phyloP scores from a whole-genome alignment of 192 early-diverging fungal genomes.

The Coemansia sp. region DNA sequence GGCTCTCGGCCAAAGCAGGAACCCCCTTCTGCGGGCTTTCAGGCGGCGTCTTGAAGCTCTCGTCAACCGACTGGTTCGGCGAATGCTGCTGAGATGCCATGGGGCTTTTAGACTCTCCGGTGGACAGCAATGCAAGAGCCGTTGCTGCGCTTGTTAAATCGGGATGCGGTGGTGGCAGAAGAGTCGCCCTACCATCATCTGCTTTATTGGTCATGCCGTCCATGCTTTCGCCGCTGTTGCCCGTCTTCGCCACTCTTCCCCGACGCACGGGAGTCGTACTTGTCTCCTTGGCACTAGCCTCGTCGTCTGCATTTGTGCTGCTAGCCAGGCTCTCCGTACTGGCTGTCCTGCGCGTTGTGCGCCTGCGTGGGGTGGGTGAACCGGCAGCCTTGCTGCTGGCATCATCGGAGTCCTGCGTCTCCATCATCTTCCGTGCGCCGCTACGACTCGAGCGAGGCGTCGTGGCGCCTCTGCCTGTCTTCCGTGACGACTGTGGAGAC shows the following conservation, averaged over 20 bases:
- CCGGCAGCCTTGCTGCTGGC: slow-evolving; percentile 1
- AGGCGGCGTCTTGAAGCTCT: slow-evolving; percentile 31
- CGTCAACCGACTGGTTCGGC: slow-evolving; percentile 19
- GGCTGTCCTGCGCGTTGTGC: slow-evolving; percentile 7
- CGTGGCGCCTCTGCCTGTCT: neutral
- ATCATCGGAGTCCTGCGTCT: neutral
- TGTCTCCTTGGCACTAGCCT: neutral
- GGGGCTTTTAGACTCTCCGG: neutral
- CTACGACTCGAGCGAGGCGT: neutral
- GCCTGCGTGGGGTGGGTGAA: slow-evolving; percentile 27
- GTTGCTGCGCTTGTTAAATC: slow-evolving; percentile 26
- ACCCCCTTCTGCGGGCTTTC: slow-evolving; percentile 29
- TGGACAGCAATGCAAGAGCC: slow-evolving; percentile 23
- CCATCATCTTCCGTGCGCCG: neutral
- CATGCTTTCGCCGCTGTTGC: neutral
- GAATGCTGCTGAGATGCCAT: neutral
- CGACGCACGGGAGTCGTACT: slow-evolving; percentile 14
- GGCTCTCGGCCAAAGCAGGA: neutral
- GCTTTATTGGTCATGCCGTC: neutral
- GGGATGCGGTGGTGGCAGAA: slow-evolving; percentile 11
- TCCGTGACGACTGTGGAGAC: neutral
- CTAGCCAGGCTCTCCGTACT: slow-evolving; percentile 5
- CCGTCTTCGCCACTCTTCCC: slow-evolving; percentile 11
- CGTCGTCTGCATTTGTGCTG: neutral
- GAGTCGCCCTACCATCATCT: neutral